These are phyloP conservation scores for Nemania sp. DNA, from an alignment of 2,329 filamentous ascomycete species.

Conservation along the genomic window DNA sequence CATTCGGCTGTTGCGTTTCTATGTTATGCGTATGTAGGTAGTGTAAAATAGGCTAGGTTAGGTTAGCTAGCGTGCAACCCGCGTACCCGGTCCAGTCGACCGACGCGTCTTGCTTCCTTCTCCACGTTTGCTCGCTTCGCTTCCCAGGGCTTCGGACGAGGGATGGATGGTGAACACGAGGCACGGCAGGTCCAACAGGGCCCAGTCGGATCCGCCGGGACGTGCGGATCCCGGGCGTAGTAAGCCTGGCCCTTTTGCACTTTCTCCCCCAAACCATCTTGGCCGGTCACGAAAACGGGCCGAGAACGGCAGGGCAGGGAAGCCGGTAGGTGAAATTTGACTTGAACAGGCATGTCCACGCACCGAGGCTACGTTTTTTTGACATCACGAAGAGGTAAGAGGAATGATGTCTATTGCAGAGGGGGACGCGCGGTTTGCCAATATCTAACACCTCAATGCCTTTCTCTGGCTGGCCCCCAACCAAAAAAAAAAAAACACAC, in stretches of 20 bases:
- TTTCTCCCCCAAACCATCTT: neutral
- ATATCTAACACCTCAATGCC: conserved; percentile 3
- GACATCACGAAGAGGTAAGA: neutral
- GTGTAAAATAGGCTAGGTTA: no score
- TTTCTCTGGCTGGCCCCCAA: no score
- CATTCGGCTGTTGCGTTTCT: neutral
- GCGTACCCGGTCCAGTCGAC: neutral
- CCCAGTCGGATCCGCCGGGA: neutral
- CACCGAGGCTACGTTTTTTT: neutral
- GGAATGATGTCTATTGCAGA: conserved; percentile 11
- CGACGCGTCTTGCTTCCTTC: neutral
- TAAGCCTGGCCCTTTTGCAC: no score
- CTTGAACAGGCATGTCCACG: neutral
- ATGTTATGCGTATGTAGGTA: no score
- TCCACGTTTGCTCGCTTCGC: neutral
- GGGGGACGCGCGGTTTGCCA: neutral
- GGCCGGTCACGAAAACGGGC: neutral
- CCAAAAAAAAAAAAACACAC: no score
- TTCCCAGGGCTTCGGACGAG: neutral
- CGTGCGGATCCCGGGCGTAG: neutral
- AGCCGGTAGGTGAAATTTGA: neutral
- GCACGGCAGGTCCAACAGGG: neutral
- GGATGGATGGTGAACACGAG: neutral
- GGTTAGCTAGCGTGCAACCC: neutral
- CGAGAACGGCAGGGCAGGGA: neutral